Evolutionary conservation across 495 filamentous ascomycete genomes (phyloP).

Genomic region (Patellaria atrata): DNA sequence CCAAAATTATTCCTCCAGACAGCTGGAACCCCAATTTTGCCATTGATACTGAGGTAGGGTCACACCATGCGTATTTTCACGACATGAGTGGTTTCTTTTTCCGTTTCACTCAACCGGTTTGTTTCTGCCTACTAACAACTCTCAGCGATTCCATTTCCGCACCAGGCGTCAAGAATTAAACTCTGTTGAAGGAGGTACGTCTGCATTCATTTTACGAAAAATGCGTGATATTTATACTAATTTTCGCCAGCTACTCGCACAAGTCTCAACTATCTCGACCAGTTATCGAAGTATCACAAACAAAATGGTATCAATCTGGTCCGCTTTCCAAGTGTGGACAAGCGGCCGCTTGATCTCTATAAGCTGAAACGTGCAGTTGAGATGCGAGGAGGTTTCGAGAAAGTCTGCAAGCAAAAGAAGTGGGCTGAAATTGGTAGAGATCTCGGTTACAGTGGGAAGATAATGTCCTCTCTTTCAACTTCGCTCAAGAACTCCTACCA

Average conservation of each 20-base stretch:
- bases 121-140: slow-evolving; percentile 14
- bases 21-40: slow-evolving; percentile 90
- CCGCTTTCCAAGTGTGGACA: slow-evolving; percentile 91
- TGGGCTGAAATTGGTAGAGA: slow-evolving; percentile 98
- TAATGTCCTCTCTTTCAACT: slow-evolving; percentile 98
- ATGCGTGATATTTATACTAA: slow-evolving; percentile 9
- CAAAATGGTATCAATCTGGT: slow-evolving; percentile 90
- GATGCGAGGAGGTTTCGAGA: slow-evolving; percentile 80
- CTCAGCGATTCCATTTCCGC: slow-evolving; percentile 86
- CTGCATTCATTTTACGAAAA: slow-evolving; percentile 20
- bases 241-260: slow-evolving; percentile 61
- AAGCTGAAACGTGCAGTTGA: slow-evolving; percentile 95
- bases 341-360: slow-evolving; percentile 91
- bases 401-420: slow-evolving; percentile 93
- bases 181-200: slow-evolving; percentile 93
- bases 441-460: slow-evolving; percentile 96
- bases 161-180: slow-evolving; percentile 96
- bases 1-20: slow-evolving; percentile 88
- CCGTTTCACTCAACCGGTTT: slow-evolving; percentile 5
- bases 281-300: slow-evolving; percentile 90
- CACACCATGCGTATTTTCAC: neutral
- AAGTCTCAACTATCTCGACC: slow-evolving; percentile 92
- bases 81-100: slow-evolving; percentile 5
- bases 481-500: slow-evolving; percentile 98
- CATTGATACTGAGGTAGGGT: slow-evolving; percentile 86